Evolutionary conservation across 441 rosid species (phyloP).

Genomic region (Jatropha multifida): DNA sequence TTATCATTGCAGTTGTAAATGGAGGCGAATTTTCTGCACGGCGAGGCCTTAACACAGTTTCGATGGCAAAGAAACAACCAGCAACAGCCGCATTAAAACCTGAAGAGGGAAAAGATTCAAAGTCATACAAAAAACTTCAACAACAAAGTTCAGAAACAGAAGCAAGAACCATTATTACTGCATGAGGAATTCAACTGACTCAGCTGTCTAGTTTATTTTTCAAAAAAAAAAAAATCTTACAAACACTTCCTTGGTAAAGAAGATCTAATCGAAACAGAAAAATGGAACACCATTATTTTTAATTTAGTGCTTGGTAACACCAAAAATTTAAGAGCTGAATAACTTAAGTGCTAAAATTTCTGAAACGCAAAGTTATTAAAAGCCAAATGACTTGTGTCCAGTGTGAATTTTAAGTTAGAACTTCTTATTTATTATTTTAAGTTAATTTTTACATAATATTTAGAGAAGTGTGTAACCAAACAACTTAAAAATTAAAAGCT

Average conservation of each 20-base stretch:
- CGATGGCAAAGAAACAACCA: slow-evolving; percentile 95
- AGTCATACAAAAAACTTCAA: not conserved
- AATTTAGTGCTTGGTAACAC: not conserved
- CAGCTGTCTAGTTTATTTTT: not conserved
- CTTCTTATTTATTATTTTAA: too few species aligned
- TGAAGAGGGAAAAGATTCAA: slow-evolving; percentile 28
- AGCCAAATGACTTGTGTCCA: too few species aligned
- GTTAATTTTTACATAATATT: too few species aligned
- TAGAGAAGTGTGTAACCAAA: too few species aligned
- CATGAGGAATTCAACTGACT: not conserved
- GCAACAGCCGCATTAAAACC: slow-evolving; percentile 99
- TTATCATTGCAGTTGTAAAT: slow-evolving; percentile 96
- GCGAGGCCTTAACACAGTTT: slow-evolving; percentile 89
- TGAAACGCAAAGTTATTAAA: too few species aligned
- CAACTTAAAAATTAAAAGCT: not conserved
- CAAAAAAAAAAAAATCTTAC: not conserved
- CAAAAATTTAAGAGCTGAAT: too few species aligned
- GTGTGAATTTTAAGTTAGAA: too few species aligned
- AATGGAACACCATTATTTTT: not conserved
- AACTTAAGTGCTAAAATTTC: too few species aligned
- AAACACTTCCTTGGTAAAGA: not conserved
- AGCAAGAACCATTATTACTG: slow-evolving; percentile 3
- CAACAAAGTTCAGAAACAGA: slow-evolving; percentile 1
- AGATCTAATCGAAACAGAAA: slow-evolving; percentile 1
- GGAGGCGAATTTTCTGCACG: slow-evolving; percentile 98